These are phyloP conservation scores for Neonectria faginata DNA, from an alignment of 2,329 filamentous ascomycete genomes.

Conservation along the genomic window DNA sequence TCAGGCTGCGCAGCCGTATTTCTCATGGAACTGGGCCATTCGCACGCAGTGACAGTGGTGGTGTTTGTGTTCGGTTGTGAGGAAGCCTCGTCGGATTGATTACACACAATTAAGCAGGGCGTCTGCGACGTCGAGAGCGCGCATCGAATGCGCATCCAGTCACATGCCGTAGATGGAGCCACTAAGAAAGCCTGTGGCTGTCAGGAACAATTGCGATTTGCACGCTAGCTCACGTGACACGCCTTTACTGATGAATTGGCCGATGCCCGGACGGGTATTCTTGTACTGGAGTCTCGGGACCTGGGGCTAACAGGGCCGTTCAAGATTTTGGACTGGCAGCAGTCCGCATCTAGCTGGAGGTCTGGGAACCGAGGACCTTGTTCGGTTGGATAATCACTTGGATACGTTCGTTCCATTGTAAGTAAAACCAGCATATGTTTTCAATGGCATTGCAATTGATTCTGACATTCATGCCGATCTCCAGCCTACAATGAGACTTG, in stretches of 20 bases:
- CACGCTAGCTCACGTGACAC: slow-evolving; percentile 30
- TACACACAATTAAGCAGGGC: not conserved
- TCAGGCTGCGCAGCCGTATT: slow-evolving; percentile 23
- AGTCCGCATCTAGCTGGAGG: slow-evolving; percentile 14
- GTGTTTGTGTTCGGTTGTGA: slow-evolving; percentile 1
- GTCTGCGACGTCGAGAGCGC: slow-evolving; percentile 1
- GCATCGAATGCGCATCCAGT: slow-evolving; percentile 39
- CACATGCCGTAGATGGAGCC: not conserved
- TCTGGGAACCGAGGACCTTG: slow-evolving; percentile 12
- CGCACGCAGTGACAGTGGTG: not conserved
- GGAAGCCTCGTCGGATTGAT: not conserved
- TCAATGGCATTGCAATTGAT: not conserved
- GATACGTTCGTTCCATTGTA: slow-evolving; percentile 13
- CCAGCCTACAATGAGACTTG: slow-evolving; percentile 38
- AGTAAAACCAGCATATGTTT: slow-evolving; percentile 21
- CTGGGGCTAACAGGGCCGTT: not conserved
- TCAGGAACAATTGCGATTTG: not conserved
- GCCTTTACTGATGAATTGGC: not conserved
- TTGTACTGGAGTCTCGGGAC: slow-evolving; percentile 8
- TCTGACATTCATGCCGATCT: slow-evolving; percentile 22
- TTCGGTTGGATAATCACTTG: slow-evolving; percentile 2
- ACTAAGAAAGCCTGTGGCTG: not conserved
- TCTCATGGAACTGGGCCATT: slow-evolving; percentile 18
- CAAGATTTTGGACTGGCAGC: slow-evolving; percentile 13
- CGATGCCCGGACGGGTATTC: not conserved